Conservation (phyloP, 2,329 filamentous ascomycete genomes). For the Hysterium pulicare region DNA sequence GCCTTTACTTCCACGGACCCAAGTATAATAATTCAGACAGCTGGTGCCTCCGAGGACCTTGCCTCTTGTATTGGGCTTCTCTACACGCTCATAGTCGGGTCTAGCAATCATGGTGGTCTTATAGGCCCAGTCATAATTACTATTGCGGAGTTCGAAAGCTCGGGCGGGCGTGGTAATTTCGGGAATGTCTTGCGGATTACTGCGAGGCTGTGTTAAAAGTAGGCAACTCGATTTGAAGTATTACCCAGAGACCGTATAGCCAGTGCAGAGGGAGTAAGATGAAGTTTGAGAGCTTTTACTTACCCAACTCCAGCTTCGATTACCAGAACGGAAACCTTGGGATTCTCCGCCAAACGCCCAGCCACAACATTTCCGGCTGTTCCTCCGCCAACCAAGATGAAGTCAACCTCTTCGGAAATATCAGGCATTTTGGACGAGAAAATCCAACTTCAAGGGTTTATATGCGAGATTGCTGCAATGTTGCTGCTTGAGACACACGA, state of each 20-base stretch:
- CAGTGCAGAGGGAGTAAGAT: too few relatives aligned
- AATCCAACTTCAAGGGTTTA: too few relatives aligned
- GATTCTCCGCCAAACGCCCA: slow-evolving; percentile 51
- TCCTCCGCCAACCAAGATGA: slow-evolving; percentile 38
- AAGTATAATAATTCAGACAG: slow-evolving; percentile 62
- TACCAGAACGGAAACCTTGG: slow-evolving; percentile 42
- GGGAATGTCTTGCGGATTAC: slow-evolving; percentile 49
- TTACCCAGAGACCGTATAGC: too few relatives aligned
- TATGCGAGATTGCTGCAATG: too few relatives aligned
- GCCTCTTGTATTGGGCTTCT: slow-evolving; percentile 62
- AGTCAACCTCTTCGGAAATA: slow-evolving; percentile 25
- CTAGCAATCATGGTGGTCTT: slow-evolving; percentile 61
- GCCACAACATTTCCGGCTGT: slow-evolving; percentile 51
- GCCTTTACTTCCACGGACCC: slow-evolving; percentile 55
- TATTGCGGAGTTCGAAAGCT: slow-evolving; percentile 54
- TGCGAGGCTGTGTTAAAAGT: neutral
- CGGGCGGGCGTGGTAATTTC: slow-evolving; percentile 53
- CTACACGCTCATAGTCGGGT: slow-evolving; percentile 57
- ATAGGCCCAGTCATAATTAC: slow-evolving; percentile 59
- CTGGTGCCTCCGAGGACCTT: slow-evolving; percentile 59
- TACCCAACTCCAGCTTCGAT: slow-evolving; percentile 12
- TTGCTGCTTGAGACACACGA: too few relatives aligned
- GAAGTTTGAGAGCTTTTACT: neutral
- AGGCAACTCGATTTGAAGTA: neutral
- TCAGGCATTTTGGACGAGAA: too few relatives aligned